Evolutionary conservation across 495 filamentous ascomycete genomes (phyloP).

Genomic region (Penicillium cosmopolitanum): DNA sequence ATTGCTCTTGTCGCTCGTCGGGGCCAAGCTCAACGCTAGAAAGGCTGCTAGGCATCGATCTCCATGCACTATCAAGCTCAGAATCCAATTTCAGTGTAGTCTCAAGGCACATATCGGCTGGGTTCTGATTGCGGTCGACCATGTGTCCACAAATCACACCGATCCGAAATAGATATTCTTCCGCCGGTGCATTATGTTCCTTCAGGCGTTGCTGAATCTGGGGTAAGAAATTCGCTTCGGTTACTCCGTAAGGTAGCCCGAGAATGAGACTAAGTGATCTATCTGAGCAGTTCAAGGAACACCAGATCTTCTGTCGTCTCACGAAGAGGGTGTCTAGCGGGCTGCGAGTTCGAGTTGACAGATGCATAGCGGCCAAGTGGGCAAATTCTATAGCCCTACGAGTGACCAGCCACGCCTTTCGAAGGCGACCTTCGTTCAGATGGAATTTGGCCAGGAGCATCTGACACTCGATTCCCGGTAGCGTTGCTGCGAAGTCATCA

Average conservation of each 20-base stretch:
- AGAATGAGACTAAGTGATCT: constrained; percentile 51
- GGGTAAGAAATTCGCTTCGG: constrained; percentile 39
- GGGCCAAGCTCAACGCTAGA: constrained; percentile 23
- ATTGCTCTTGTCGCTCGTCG: constrained; percentile 23
- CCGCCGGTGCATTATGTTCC: constrained; percentile 16
- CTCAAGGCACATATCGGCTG: constrained; percentile 38
- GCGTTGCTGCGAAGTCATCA: constrained; percentile 50
- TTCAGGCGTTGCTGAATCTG: constrained; percentile 27
- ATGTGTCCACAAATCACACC: constrained; percentile 50
- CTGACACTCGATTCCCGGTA: constrained; percentile 56
- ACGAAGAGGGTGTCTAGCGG: constrained; percentile 28
- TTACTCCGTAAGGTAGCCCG: constrained; percentile 53
- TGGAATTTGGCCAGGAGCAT: constrained; percentile 50
- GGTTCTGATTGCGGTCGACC: constrained; percentile 54
- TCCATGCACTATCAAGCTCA: constrained; percentile 46
- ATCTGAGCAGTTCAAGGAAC: constrained; percentile 45
- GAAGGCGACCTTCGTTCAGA: constrained; percentile 53
- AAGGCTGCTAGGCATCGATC: constrained; percentile 40
- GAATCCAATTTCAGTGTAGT: constrained; percentile 51
- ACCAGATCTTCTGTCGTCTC: constrained; percentile 48
- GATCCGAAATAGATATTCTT: constrained; percentile 39
- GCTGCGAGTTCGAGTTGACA: constrained; percentile 28
- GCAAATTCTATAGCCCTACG: constrained; percentile 53
- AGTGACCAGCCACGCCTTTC: constrained; percentile 52
- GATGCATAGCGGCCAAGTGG: constrained; percentile 50